phyloP scores from a whole-genome alignment of 495 filamentous ascomycete genomes.

The Thermothielavioides terrestris region DNA sequence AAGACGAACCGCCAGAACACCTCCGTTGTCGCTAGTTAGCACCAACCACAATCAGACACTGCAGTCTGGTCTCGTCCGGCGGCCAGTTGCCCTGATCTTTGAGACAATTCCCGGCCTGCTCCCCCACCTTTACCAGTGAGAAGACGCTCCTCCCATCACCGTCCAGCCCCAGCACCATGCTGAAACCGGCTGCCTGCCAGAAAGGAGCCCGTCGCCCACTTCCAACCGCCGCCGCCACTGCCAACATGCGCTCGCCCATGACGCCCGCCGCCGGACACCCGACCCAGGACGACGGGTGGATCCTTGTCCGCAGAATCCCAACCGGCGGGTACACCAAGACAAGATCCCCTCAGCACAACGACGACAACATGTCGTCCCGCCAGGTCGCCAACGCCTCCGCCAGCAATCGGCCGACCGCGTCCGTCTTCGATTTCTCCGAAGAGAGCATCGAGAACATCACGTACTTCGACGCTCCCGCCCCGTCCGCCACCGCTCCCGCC shows the following conservation, averaged over 20 bases:
- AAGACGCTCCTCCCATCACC: too few species aligned
- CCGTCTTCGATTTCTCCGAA: not conserved
- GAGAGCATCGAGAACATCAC: not conserved
- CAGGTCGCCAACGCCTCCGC: constrained; percentile 10
- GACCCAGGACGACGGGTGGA: constrained; percentile 3
- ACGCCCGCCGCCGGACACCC: not conserved
- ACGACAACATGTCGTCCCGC: constrained; percentile 22
- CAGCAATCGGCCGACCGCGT: not conserved
- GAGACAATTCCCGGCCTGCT: too few species aligned
- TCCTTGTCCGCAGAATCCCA: not conserved
- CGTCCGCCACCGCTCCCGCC: not conserved
- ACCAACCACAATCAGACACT: too few species aligned
- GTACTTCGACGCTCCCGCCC: not conserved
- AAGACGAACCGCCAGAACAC: too few species aligned
- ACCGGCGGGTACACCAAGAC: constrained; percentile 12
- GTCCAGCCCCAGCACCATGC: too few species aligned
- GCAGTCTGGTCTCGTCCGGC: too few species aligned
- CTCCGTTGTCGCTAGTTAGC: too few species aligned
- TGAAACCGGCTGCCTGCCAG: too few species aligned
- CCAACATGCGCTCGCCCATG: not conserved
- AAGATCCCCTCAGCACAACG: constrained; percentile 23
- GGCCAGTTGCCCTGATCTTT: too few species aligned
- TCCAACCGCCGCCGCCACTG: too few species aligned
- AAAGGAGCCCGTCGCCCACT: too few species aligned
- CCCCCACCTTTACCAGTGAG: too few species aligned